Percentiles rank a stretch among this genome's conserved stretches.
Evolutionary conservation across 176 grass and related monocot genomes (phyloP).

Genomic region (bread wheat (Triticum aestivum)): IWGSC_CS_RefSeq_v2.1 NC_057802.1:439351946-439352445

Average conservation of each 20-base stretch:
- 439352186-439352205: neutral
- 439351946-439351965: no score
- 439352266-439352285: neutral
- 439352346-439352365: neutral
- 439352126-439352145: neutral
- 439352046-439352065: neutral
- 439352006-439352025: neutral
- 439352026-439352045: neutral
- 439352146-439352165: neutral
- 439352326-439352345: neutral
- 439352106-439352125: neutral
- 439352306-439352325: neutral
- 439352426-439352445: neutral
- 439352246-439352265: neutral
- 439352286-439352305: constrained; percentile 17
- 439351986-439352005: neutral
- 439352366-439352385: neutral
- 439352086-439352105: neutral
- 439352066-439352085: neutral
- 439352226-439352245: neutral
- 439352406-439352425: neutral
- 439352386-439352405: neutral
- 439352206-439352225: neutral
- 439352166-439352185: neutral
- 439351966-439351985: neutral